Percentiles rank a stretch among this genome's conserved stretches.
Evolutionary conservation across 495 filamentous ascomycete genomes (phyloP).

Genomic region (Terfezia claveryi): DNA sequence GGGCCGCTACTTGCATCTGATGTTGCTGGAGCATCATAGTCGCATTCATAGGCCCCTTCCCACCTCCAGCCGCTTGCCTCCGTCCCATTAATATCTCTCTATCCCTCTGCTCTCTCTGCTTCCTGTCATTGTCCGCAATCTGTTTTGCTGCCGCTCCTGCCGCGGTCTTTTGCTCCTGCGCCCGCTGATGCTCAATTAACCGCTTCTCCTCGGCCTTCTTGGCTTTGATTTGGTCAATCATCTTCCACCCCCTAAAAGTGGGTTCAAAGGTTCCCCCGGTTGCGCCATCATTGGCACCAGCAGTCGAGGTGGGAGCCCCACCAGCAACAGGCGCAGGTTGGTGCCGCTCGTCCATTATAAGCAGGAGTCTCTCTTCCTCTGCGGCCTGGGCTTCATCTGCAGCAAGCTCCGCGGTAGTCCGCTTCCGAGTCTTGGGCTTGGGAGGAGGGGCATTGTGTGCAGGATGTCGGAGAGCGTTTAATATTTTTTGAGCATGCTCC

Average conservation of each 20-base stretch:
- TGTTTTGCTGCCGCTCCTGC: conserved; percentile 22
- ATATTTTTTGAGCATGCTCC: conserved; percentile 41
- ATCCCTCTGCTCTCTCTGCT: conserved; percentile 21
- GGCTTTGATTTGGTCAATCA: conserved; percentile 61
- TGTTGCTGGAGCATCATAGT: conserved; percentile 21
- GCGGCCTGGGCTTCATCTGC: conserved; percentile 81
- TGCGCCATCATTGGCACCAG: conserved; percentile 42
- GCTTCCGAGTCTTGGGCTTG: conserved; percentile 69
- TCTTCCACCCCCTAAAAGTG: conserved; percentile 75
- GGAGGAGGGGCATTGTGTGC: conserved; percentile 55
- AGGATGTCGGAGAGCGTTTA: conserved; percentile 50
- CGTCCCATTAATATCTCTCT: conserved; percentile 4
- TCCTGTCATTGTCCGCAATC: conserved; percentile 3
- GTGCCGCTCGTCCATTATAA: conserved; percentile 72
- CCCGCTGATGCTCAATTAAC: conserved; percentile 42
- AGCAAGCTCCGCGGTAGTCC: conserved; percentile 80
- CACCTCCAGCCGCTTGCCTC: no score
- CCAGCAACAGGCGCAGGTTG: conserved; percentile 32
- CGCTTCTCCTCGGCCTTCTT: conserved; percentile 48
- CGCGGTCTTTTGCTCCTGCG: conserved; percentile 32
- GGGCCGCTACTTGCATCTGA: conserved; percentile 18
- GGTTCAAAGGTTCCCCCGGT: conserved; percentile 55
- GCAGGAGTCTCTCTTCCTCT: conserved; percentile 75
- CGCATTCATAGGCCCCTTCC: no score
- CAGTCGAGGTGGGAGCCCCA: conserved; percentile 36